Base-by-base conservation (phyloP, 23 red algal species). In the Gracilaria gracilis region DNA sequence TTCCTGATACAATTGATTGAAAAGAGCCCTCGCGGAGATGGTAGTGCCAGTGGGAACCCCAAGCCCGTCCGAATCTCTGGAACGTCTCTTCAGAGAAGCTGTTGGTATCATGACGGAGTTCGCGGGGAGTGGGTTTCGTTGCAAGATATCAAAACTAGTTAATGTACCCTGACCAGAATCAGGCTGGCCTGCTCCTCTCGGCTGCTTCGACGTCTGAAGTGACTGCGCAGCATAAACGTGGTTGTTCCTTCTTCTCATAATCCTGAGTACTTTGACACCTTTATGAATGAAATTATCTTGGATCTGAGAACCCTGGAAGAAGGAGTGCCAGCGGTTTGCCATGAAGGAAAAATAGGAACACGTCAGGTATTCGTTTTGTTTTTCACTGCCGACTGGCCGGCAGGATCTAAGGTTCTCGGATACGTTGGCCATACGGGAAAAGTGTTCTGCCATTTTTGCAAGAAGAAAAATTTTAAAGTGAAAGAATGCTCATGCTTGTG, bases 191-290 rank as follows among this genome's bases (percentile, higher is more conserved):
- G n/a, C n/a, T n/a, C n/a, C n/a, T n/a, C n/a, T n/a, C n/a, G n/a
- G n/a, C n/a, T n/a, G n/a, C n/a, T n/a, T n/a, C n/a, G n/a, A n/a
- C n/a, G n/a, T n/a, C n/a, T n/a, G n/a, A n/a, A n/a, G n/a, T n/a
- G n/a, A n/a, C n/a, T n/a, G n/a, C n/a, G n/a, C n/a, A n/a, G n/a
- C 4, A 34, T 80, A 55, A 1, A 55, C 27, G 31, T 3, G 12
- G 6, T 80, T 19, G 54, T 80, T 58, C 48, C 47, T 15, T 55
- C 49, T 37, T 24, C 46, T 38, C 76, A 80, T 61, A 48, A 80
- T 48, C 47, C 49, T 4, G 42, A 80, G 17, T 58, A 61, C 76
- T 80, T 80, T 29, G 76, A 80, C 20, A 80, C 27, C 4, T 80
- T 80, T 48, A 55, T 80, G 25, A 61, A 15, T 13, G 27, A 55